Evolutionary conservation across 352 stramenopile genomes (phyloP).

Genomic region (Phytophthora boehmeriae): DNA sequence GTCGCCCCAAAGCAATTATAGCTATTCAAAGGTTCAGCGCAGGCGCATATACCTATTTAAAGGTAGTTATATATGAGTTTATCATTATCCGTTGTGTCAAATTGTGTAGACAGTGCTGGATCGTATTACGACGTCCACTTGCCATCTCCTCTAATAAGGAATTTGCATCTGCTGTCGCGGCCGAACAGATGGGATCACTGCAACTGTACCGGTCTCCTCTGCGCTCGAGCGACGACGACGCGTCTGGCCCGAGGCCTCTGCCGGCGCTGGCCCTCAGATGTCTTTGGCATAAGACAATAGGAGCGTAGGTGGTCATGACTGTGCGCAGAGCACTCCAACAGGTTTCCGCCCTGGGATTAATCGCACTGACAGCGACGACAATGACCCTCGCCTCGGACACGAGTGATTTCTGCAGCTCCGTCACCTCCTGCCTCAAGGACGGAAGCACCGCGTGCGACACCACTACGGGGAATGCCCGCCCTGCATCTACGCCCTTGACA

Average conservation of each 20-base stretch:
- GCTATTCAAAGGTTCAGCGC: too few relatives aligned
- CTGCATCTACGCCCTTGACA: constrained; percentile 62
- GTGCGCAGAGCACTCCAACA: constrained; percentile 9
- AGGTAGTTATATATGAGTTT: too few relatives aligned
- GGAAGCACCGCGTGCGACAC: constrained; percentile 38
- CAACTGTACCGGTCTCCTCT: background rate
- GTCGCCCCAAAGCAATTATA: background rate
- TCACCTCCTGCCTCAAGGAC: constrained; percentile 46
- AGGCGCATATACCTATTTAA: too few relatives aligned
- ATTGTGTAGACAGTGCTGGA: too few relatives aligned
- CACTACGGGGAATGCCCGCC: constrained; percentile 56
- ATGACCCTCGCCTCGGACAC: constrained; percentile 22
- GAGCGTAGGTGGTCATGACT: constrained; percentile 17
- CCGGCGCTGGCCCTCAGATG: constrained; percentile 8
- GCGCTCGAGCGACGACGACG: too few relatives aligned
- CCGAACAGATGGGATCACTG: too few relatives aligned
- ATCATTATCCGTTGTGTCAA: too few relatives aligned
- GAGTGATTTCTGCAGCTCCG: constrained; percentile 42
- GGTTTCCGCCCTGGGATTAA: background rate
- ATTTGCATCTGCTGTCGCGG: too few relatives aligned
- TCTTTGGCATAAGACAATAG: constrained; percentile 32
- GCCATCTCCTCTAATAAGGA: too few relatives aligned
- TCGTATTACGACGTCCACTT: too few relatives aligned
- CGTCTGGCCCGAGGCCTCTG: constrained; percentile 32
- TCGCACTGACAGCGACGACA: constrained; percentile 2